Conservation (phyloP, 164 flowering plant species). For the Umbellularia californica region DNA sequence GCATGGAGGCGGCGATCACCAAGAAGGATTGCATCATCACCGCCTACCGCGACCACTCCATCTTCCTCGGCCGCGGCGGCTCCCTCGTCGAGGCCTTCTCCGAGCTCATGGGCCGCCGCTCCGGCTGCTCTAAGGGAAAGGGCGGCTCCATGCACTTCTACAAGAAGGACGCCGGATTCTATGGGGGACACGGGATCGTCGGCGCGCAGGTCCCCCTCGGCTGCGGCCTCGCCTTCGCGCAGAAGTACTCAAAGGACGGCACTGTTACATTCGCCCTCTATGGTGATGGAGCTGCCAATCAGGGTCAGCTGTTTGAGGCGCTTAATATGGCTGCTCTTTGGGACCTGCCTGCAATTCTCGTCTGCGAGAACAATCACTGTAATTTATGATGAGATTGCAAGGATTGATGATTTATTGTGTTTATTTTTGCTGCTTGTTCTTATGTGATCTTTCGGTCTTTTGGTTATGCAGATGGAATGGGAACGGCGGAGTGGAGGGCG, state of each 20-base stretch:
- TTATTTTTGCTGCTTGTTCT: background rate
- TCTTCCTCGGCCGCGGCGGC: constrained; percentile 82
- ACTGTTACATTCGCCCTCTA: constrained; percentile 73
- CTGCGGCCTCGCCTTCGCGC: constrained; percentile 78
- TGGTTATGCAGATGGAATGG: constrained; percentile 86
- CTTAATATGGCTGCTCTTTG: constrained; percentile 87
- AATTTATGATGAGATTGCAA: background rate
- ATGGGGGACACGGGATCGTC: constrained; percentile 95
- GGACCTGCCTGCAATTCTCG: constrained; percentile 93
- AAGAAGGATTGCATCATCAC: constrained; percentile 80
- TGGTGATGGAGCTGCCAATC: constrained; percentile 98
- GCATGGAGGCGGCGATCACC: constrained; percentile 95
- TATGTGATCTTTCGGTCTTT: background rate
- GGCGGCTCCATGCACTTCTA: constrained; percentile 99
- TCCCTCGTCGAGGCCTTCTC: constrained; percentile 58
- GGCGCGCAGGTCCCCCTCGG: constrained; percentile 97
- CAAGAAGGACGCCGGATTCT: constrained; percentile 75
- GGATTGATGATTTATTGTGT: too few relatives aligned
- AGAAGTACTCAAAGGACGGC: constrained; percentile 78
- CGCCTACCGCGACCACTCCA: constrained; percentile 92
- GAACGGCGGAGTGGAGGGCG: constrained; percentile 98
- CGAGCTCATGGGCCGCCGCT: constrained; percentile 86
- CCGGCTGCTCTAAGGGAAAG: constrained; percentile 82
- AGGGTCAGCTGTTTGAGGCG: constrained; percentile 97
- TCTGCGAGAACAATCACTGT: constrained; percentile 99